These are phyloP conservation scores for Eucalyptus grandis DNA, from an alignment of 345 rosid species.

Conservation along the genomic window DNA sequence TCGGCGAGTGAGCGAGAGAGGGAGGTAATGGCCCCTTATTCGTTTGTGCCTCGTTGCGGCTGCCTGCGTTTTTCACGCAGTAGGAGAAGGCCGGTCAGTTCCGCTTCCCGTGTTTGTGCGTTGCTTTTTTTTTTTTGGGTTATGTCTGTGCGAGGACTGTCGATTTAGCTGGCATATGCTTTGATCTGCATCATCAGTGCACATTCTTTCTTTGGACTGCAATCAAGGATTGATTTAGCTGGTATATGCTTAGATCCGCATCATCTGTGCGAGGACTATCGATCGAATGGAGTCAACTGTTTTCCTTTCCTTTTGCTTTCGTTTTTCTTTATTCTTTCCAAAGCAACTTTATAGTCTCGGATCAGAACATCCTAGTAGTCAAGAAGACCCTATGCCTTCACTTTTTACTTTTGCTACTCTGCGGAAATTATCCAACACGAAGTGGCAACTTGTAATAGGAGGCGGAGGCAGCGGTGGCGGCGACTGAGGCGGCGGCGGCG, in stretches of 20 bases:
- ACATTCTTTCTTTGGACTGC: too few species aligned
- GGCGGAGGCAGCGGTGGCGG: accelerated
- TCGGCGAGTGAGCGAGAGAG: neutral
- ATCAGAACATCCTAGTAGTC: neutral
- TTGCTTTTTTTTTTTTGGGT: too few species aligned
- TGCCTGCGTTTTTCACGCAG: neutral
- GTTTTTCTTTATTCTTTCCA: too few species aligned
- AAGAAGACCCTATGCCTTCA: neutral
- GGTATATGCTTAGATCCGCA: too few species aligned
- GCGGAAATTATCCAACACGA: accelerated
- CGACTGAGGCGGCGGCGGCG: accelerated
- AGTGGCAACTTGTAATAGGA: neutral
- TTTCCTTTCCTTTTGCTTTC: too few species aligned
- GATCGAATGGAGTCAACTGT: too few species aligned
- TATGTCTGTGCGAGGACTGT: too few species aligned
- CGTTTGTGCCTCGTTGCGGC: neutral
- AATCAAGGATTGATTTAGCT: too few species aligned
- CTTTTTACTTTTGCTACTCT: neutral
- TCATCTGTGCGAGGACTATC: too few species aligned
- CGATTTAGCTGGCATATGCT: too few species aligned
- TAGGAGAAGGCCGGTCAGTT: neutral
- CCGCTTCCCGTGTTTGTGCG: too few species aligned
- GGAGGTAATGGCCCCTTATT: accelerated
- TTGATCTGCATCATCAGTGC: too few species aligned
- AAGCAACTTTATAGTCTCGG: neutral